A percentile compares a stretch with the other conserved stretches of the same genome.
These are phyloP conservation scores for Pinus taeda DNA, from an alignment of 75 land plant species.

Conservation along the genomic window DNA sequence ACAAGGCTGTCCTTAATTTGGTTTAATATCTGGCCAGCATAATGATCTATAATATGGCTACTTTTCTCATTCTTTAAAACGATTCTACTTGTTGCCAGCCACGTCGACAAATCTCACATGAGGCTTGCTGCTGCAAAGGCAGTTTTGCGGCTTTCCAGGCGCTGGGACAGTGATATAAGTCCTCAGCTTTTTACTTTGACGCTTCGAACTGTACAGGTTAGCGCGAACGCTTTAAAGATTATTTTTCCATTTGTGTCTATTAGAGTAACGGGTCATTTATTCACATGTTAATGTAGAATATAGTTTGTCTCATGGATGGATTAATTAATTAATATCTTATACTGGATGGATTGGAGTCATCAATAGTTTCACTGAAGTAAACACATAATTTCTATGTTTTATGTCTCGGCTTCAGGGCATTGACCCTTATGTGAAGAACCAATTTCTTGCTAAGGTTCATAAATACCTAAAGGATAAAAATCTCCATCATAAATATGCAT, in stretches of 20 bases:
- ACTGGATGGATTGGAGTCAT: background rate
- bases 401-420: conserved; percentile 27
- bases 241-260: background rate
- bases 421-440: conserved; percentile 59
- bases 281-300: background rate
- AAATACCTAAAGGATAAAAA: conserved; percentile 71
- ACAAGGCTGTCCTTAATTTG: background rate
- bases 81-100: conserved; percentile 41
- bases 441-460: conserved; percentile 63
- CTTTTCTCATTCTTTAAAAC: background rate
- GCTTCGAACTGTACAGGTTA: conserved; percentile 69
- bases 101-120: conserved; percentile 80
- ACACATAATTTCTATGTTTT: background rate
- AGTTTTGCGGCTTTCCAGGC: conserved; percentile 69
- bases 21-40: background rate
- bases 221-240: background rate
- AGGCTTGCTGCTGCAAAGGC: conserved; percentile 87
- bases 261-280: no score
- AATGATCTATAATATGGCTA: background rate
- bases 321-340: background rate
- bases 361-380: background rate
- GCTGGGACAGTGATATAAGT: conserved; percentile 80
- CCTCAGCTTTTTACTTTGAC: conserved; percentile 55
- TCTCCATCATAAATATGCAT: conserved; percentile 86
- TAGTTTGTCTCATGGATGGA: background rate